A percentile compares a stretch with the other conserved stretches of the same genome.
Conservation (phyloP, 139 green algal genomes). For the Gonium pectorale region DNA sequence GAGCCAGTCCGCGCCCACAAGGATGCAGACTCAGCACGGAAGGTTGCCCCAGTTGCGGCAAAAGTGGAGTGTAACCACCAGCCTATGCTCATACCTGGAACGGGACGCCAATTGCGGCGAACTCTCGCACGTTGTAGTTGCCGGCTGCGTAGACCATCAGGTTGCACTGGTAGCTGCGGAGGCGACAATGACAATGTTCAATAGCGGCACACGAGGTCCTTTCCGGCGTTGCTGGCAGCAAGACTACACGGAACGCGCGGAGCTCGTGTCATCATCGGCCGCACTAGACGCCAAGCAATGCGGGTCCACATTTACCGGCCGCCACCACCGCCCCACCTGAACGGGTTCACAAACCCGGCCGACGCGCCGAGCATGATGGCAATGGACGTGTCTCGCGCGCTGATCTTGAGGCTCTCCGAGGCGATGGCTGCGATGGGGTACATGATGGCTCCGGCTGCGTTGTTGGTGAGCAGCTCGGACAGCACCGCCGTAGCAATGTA, state of each 20-base stretch:
- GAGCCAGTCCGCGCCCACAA: no score
- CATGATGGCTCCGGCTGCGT: conserved; percentile 76
- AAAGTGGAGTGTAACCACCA: neutral
- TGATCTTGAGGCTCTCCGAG: conserved; percentile 52
- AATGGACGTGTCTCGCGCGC: conserved; percentile 48
- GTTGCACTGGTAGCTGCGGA: conserved; percentile 74
- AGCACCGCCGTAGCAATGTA: conserved; percentile 62
- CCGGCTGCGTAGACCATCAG: conserved; percentile 80
- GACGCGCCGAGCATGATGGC: conserved; percentile 71
- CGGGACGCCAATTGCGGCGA: conserved; percentile 62
- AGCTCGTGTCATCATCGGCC: no score
- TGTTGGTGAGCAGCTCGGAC: conserved; percentile 77
- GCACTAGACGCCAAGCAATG: no score
- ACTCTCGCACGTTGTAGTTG: conserved; percentile 70
- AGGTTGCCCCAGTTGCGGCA: no score
- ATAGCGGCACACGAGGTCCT: neutral
- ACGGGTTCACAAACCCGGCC: conserved; percentile 70
- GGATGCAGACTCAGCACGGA: no score
- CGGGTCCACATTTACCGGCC: no score
- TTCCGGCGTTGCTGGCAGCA: no score
- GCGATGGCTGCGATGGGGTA: conserved; percentile 61
- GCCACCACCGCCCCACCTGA: conserved; percentile 38
- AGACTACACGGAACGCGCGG: no score
- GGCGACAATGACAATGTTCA: neutral
- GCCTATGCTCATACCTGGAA: conserved; percentile 51